These are phyloP conservation scores for Myxozyma mucilagina DNA, from an alignment of 805 yeast genomes.

Conservation along the genomic window DNA sequence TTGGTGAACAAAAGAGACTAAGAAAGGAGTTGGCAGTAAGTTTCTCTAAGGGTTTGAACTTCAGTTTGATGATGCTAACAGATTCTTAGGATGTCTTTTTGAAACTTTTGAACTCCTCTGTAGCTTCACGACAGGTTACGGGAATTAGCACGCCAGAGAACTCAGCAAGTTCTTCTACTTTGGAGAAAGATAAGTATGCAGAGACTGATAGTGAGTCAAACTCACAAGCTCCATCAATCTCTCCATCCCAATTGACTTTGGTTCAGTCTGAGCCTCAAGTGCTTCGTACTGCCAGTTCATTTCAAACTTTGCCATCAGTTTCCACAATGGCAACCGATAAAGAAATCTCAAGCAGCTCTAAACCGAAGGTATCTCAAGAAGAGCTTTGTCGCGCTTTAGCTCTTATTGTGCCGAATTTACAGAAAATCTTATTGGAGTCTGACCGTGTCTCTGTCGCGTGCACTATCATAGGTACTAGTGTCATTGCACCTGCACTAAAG, in stretches of 20 bases:
- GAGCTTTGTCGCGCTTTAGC: slow-evolving; percentile 49
- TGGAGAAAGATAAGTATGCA: slow-evolving; percentile 15
- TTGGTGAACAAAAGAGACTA: slow-evolving; percentile 61
- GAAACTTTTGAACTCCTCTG: slow-evolving; percentile 39
- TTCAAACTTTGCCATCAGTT: slow-evolving; percentile 18
- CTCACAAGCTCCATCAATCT: slow-evolving; percentile 4
- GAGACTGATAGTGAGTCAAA: slow-evolving; percentile 5
- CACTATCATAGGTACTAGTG: slow-evolving; percentile 53
- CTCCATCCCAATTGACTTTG: neutral
- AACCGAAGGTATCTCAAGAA: slow-evolving; percentile 42
- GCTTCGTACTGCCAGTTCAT: slow-evolving; percentile 25
- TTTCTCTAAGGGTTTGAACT: neutral
- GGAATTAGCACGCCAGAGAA: slow-evolving; percentile 26
- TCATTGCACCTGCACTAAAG: slow-evolving; percentile 56
- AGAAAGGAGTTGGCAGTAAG: slow-evolving; percentile 53
- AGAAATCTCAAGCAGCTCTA: slow-evolving; percentile 2
- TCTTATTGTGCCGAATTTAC: slow-evolving; percentile 46
- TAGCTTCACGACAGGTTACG: slow-evolving; percentile 25
- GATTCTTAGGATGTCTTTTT: slow-evolving; percentile 44
- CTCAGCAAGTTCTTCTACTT: slow-evolving; percentile 1
- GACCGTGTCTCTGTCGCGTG: slow-evolving; percentile 60
- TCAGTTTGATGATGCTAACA: neutral
- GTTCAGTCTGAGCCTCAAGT: slow-evolving; percentile 1
- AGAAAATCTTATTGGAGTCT: slow-evolving; percentile 51
- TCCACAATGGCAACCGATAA: slow-evolving; percentile 4